These are phyloP conservation scores for Lactifluus subvellereus DNA, from an alignment of 768 basidiomycete species.

Conservation along the genomic window DNA sequence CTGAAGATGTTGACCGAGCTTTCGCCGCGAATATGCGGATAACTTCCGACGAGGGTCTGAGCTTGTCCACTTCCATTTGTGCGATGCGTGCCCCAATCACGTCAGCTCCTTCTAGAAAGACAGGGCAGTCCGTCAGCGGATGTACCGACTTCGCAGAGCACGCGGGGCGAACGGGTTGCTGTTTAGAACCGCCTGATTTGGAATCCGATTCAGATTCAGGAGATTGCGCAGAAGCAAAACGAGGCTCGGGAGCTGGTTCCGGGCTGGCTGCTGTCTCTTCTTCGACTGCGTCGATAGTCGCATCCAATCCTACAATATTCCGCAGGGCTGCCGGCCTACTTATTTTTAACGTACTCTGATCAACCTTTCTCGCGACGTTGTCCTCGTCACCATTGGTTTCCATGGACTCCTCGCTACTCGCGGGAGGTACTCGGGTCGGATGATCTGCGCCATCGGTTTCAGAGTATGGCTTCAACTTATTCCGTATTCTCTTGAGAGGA, in stretches of 20 bases:
- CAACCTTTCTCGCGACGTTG: background rate
- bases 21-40: background rate
- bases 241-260: background rate
- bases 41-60: background rate
- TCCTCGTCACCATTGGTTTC: background rate
- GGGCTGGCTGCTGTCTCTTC: background rate
- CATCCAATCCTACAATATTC: background rate
- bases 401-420: background rate
- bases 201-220: background rate
- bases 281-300: background rate
- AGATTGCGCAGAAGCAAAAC: background rate
- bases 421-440: background rate
- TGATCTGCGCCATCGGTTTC: background rate
- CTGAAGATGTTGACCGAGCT: background rate
- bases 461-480: background rate
- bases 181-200: background rate
- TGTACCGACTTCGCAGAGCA: background rate
- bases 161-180: background rate
- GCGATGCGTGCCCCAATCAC: background rate
- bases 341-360: background rate
- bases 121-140: conserved; percentile 1
- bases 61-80: conserved; percentile 8
- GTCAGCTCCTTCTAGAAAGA: background rate
- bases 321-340: background rate
- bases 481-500: background rate